Evolutionary conservation across 2,329 filamentous ascomycete species (phyloP).

Genomic region (Beauveria asiatica): DNA sequence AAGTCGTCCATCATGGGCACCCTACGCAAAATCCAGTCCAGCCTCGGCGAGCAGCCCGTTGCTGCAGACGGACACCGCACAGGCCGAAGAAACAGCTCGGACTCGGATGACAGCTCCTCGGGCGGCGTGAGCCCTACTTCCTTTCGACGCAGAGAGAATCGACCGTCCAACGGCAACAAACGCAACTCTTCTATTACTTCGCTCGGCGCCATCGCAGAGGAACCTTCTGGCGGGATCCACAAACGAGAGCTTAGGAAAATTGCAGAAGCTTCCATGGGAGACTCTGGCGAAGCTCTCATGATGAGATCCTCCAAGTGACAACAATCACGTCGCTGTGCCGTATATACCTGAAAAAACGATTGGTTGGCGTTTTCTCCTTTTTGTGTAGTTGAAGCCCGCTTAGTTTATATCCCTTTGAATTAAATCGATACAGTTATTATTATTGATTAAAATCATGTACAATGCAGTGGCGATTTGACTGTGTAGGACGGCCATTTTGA

Average conservation of each 20-base stretch:
- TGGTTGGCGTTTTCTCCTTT: background rate
- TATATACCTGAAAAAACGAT: background rate
- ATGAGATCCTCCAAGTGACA: constrained; percentile 1
- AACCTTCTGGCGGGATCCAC: constrained; percentile 17
- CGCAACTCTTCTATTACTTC: constrained; percentile 32
- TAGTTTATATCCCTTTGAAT: constrained; percentile 4
- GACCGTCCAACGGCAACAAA: constrained; percentile 25
- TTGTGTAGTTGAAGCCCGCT: constrained; percentile 3
- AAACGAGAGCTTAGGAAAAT: background rate
- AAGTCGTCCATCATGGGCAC: constrained; percentile 35
- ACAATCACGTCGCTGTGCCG: background rate
- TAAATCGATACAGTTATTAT: constrained; percentile 1
- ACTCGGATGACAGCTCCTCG: constrained; percentile 31
- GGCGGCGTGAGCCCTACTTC: constrained; percentile 25
- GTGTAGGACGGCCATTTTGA: no score
- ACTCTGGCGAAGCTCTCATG: constrained; percentile 8
- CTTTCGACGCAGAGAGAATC: constrained; percentile 24
- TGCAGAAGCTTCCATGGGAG: background rate
- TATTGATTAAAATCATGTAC: background rate
- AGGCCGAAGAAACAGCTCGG: constrained; percentile 24
- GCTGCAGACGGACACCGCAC: constrained; percentile 20
- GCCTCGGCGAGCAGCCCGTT: constrained; percentile 31
- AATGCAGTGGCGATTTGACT: background rate
- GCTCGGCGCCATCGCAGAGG: constrained; percentile 39
- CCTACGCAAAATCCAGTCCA: constrained; percentile 37